Conservation (phyloP, 345 rosid species). For the Garcia nutans region DNA sequence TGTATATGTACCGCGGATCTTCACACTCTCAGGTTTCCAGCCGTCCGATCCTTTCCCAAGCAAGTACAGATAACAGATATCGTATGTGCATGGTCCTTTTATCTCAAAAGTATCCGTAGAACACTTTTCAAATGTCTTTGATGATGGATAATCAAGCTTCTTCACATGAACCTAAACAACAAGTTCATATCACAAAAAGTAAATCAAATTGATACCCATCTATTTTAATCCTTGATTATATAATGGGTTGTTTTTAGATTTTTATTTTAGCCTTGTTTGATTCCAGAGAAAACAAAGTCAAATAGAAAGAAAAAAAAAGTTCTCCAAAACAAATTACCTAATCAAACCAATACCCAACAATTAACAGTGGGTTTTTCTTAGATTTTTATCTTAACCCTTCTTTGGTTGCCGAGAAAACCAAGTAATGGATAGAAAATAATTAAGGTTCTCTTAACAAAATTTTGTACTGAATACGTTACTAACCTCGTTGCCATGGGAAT, state of each 20-base stretch:
- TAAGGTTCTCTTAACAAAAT: too few species aligned
- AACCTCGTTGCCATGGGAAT: conserved; percentile 11
- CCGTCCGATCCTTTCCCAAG: conserved; percentile 53
- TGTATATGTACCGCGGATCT: conserved; percentile 36
- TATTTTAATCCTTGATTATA: neutral
- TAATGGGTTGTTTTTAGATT: neutral
- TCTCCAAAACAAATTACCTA: neutral
- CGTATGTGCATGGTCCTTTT: conserved; percentile 51
- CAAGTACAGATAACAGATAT: conserved; percentile 49
- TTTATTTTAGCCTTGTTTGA: neutral
- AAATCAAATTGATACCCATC: neutral
- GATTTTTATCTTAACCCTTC: neutral
- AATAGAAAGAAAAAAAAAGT: neutral
- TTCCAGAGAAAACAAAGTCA: neutral
- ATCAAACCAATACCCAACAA: neutral
- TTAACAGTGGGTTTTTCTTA: neutral
- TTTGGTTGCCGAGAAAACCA: neutral
- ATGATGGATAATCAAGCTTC: conserved; percentile 50
- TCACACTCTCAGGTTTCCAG: conserved; percentile 63
- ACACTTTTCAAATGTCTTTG: conserved; percentile 58
- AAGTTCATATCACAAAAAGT: neutral
- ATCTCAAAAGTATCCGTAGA: conserved; percentile 61
- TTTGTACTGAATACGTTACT: neutral
- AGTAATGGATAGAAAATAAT: neutral
- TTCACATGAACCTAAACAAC: conserved; percentile 46